These are phyloP conservation scores for Agrocybe pediades DNA, from an alignment of 768 basidiomycete species.

Conservation along the genomic window DNA sequence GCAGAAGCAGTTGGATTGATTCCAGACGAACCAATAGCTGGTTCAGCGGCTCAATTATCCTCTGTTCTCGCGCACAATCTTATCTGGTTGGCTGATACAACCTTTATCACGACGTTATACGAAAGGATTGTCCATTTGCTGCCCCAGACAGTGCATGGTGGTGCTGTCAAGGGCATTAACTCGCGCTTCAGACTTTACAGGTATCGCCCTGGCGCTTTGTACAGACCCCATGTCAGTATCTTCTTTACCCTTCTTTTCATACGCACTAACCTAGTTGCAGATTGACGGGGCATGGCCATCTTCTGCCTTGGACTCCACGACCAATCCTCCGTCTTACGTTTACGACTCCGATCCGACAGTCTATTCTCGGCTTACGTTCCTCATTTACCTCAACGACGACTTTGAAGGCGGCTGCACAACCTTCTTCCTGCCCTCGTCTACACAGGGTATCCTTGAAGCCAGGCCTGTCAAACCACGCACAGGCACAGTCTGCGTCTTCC, in stretches of 20 bases:
- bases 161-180: slow-evolving; percentile 50
- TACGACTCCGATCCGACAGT: slow-evolving; percentile 51
- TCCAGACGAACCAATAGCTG: slow-evolving; percentile 52
- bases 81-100: slow-evolving; percentile 52
- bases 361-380: slow-evolving; percentile 48
- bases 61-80: slow-evolving; percentile 52
- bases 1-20: slow-evolving; percentile 49
- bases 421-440: slow-evolving; percentile 50
- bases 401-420: slow-evolving; percentile 53
- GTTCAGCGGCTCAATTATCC: slow-evolving; percentile 43
- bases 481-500: slow-evolving; percentile 53
- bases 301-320: slow-evolving; percentile 36
- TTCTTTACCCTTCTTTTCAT: not conserved
- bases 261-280: slow-evolving; percentile 12
- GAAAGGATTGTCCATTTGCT: slow-evolving; percentile 41
- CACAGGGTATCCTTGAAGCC: slow-evolving; percentile 45
- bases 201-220: slow-evolving; percentile 49
- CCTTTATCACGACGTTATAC: slow-evolving; percentile 42
- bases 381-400: slow-evolving; percentile 45
- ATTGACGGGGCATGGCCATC: slow-evolving; percentile 60
- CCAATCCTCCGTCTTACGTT: slow-evolving; percentile 34
- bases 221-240: slow-evolving; percentile 46
- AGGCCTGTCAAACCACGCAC: slow-evolving; percentile 47
- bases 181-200: slow-evolving; percentile 51
- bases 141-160: slow-evolving; percentile 41